Base-by-base conservation (phyloP, 176 grass and related monocot species). In the Pontederia crassipes region DNA sequence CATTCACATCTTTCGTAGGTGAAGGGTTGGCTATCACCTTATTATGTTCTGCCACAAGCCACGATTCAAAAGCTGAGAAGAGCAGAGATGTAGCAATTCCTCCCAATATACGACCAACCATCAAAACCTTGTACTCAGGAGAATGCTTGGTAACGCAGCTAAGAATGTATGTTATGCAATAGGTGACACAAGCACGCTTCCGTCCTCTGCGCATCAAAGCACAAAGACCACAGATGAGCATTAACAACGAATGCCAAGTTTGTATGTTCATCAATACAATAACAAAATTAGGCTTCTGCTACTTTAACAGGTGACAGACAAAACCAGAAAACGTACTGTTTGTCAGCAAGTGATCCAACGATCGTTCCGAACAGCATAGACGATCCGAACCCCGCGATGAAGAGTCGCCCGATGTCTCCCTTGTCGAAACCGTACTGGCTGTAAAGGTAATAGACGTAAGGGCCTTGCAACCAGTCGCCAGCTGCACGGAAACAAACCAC, bases 351-450 rank as follows among this genome's bases (percentile, higher is more conserved):
- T 55, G 89, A 95, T 80, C 89, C 89, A 49, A 95, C 89, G 75
- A 95, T 81, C 56, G 89, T 95, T 54, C 89, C 89, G 61, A 95
- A 89, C 54, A 95, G 70, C 89, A 95, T 95, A 62, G 90, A 95
- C 53, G 90, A 95, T 29, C 90, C 90, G 70, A 95, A 95, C 50
- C 90, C 85, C 10, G 90, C 90, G 70, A 95, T 95, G 76, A 89
- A 95, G 65, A 95, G 85, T 51, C 82, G 82, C 35, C 90, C 90
- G 26, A 95, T 95, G 61, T 89, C 82, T 59, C 85, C 90, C 83
- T 95, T 95, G 75, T 89, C 79, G 66, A 95, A 95, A 49, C 89
- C 85, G 66, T 57, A 57, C 17, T 57, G 55, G 17, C 55, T 57
- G 17, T 57, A 57, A 17, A 57, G 55, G 20, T 57, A 57, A 17